phyloP scores from a whole-genome alignment of 73 alveolate species.

The Blepharisma japonicum region DNA sequence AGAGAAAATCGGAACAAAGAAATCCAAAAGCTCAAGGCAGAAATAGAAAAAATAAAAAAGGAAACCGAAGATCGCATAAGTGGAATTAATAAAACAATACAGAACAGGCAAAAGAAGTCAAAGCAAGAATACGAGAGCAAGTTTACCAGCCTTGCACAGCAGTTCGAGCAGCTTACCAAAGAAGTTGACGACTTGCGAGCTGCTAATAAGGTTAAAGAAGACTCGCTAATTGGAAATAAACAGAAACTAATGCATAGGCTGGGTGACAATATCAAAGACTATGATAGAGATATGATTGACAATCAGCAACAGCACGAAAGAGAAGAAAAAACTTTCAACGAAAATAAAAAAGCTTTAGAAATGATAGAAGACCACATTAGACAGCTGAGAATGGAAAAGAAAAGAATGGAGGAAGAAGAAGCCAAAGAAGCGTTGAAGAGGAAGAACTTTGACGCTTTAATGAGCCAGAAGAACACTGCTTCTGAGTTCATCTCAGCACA shows the following conservation, averaged over 20 bases:
- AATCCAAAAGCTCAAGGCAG: constrained; percentile 14
- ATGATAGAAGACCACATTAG: neutral
- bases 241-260: neutral
- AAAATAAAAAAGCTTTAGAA: constrained; percentile 4
- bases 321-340: constrained; percentile 8
- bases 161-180: neutral
- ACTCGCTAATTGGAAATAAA: neutral
- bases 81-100: neutral
- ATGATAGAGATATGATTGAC: constrained; percentile 26
- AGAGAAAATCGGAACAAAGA: constrained; percentile 20
- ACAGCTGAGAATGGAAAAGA: constrained; percentile 17
- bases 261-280: neutral
- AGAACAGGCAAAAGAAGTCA: neutral
- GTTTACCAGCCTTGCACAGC: too few relatives aligned
- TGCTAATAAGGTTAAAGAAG: constrained; percentile 9
- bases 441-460: neutral
- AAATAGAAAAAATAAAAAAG: constrained; percentile 2
- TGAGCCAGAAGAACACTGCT: constrained; percentile 8
- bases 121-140: constrained; percentile 12
- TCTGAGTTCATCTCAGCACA: constrained; percentile 25
- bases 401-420: constrained; percentile 17
- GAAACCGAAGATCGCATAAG: neutral
- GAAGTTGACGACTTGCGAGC: neutral
- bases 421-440: constrained; percentile 1
- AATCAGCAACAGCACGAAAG: constrained; percentile 1